phyloP scores from a whole-genome alignment of 805 yeast species.

The Candida nemodendra region DNA sequence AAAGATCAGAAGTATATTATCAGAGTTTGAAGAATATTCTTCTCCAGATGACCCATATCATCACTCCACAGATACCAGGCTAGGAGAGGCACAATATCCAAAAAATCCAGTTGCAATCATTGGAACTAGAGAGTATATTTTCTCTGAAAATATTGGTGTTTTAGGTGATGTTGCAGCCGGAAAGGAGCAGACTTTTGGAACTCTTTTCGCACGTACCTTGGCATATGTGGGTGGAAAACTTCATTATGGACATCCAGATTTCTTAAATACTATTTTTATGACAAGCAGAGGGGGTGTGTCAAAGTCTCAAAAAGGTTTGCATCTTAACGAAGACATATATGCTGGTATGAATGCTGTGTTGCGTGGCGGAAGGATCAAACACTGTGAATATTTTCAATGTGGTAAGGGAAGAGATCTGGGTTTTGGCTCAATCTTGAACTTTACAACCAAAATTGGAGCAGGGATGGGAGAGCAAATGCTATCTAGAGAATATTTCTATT shows the following conservation, averaged over 20 bases:
- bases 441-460: constrained; percentile 82
- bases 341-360: constrained; percentile 80
- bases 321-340: constrained; percentile 80
- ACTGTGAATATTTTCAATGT: constrained; percentile 80
- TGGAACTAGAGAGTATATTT: constrained; percentile 81
- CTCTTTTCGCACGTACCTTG: constrained; percentile 76
- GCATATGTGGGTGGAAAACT: constrained; percentile 81
- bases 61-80: constrained; percentile 13
- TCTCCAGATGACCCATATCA: constrained; percentile 28
- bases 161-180: constrained; percentile 88
- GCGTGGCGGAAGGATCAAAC: constrained; percentile 82
- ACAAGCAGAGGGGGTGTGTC: constrained; percentile 86
- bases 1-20: constrained; percentile 69
- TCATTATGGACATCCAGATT: constrained; percentile 88
- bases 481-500: constrained; percentile 76
- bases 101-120: constrained; percentile 72
- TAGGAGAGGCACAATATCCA: constrained; percentile 14
- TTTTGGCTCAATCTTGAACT: constrained; percentile 77
- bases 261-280: constrained; percentile 72
- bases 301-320: constrained; percentile 80
- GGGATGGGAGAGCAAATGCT: constrained; percentile 90
- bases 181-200: constrained; percentile 85
- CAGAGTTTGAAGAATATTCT: constrained; percentile 66
- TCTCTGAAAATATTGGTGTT: constrained; percentile 79
- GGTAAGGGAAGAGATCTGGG: constrained; percentile 88